Evolutionary conservation across 495 filamentous ascomycete species (phyloP).

Genomic region (Parathielavia hyrcaniae): DNA sequence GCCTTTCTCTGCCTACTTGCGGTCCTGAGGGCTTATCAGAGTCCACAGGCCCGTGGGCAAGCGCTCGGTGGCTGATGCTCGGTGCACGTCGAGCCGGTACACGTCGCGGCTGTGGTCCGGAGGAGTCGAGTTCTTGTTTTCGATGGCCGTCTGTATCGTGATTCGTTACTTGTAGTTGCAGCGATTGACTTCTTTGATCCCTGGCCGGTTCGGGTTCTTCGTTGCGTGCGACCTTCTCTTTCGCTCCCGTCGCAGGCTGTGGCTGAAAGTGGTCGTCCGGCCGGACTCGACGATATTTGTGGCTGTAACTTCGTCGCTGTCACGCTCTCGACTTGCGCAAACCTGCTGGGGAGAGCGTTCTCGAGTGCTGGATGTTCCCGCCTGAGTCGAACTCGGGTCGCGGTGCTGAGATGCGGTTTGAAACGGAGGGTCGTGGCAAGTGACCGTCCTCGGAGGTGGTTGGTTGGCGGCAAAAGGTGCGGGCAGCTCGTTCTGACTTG

Average conservation of each 20-base stretch:
- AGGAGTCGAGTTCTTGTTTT: neutral
- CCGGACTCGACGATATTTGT: neutral
- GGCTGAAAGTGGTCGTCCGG: neutral
- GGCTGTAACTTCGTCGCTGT: neutral
- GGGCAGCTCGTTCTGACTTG: constrained; percentile 9
- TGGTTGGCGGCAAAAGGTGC: constrained; percentile 30
- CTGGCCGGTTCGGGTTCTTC: neutral
- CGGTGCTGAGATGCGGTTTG: constrained; percentile 28
- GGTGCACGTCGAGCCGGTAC: neutral
- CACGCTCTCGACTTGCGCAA: neutral
- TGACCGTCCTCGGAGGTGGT: constrained; percentile 34
- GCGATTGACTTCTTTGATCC: too few species aligned
- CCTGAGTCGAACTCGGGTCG: constrained; percentile 8
- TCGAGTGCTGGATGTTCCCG: constrained; percentile 1
- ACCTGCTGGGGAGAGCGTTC: neutral
- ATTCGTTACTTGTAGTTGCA: neutral
- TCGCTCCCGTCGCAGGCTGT: neutral
- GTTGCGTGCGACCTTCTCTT: neutral
- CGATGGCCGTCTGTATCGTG: neutral
- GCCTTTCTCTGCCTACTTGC: neutral
- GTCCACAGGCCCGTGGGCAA: neutral
- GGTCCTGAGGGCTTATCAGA: neutral
- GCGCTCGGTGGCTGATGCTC: neutral
- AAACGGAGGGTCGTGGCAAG: constrained; percentile 31
- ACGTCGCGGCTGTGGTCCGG: neutral